phyloP scores from a whole-genome alignment of 108 stramenopile genomes.

The Pelagomonas calceolata region DNA sequence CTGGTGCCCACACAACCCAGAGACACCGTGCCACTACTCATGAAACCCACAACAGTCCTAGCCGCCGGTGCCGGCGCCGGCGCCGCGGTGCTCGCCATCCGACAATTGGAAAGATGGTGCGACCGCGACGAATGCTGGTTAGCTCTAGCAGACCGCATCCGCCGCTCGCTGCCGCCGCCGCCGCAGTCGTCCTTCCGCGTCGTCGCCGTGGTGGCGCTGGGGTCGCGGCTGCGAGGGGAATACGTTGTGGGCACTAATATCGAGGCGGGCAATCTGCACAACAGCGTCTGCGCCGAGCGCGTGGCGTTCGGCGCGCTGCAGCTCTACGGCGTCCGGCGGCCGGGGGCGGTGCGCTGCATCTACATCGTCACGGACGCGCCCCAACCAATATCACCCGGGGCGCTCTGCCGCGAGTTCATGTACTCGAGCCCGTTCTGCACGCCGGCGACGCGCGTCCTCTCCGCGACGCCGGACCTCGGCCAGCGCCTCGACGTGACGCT shows the following conservation, averaged over 20 bases:
- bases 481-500: constrained; percentile 31
- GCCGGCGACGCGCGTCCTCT: constrained; percentile 1
- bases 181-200: constrained; percentile 72
- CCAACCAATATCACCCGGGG: constrained; percentile 59
- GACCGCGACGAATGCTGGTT: constrained; percentile 4
- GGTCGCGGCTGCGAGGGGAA: constrained; percentile 17
- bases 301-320: constrained; percentile 33
- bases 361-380: constrained; percentile 54
- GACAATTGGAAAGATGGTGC: neutral
- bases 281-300: constrained; percentile 58
- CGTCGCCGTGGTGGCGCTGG: constrained; percentile 54
- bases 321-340: constrained; percentile 45
- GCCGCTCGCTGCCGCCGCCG: constrained; percentile 44
- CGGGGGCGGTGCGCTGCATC: constrained; percentile 29
- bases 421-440: neutral
- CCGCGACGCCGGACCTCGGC: neutral
- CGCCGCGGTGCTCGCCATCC: neutral
- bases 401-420: constrained; percentile 74
- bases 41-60: no score
- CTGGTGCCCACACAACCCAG: no score
- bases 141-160: constrained; percentile 45
- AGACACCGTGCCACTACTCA: no score
- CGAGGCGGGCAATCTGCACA: constrained; percentile 37
- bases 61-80: neutral
- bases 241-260: constrained; percentile 67